Base-by-base conservation (phyloP, 2,329 filamentous ascomycete genomes). In the Aureobasidium pullulans region DNA sequence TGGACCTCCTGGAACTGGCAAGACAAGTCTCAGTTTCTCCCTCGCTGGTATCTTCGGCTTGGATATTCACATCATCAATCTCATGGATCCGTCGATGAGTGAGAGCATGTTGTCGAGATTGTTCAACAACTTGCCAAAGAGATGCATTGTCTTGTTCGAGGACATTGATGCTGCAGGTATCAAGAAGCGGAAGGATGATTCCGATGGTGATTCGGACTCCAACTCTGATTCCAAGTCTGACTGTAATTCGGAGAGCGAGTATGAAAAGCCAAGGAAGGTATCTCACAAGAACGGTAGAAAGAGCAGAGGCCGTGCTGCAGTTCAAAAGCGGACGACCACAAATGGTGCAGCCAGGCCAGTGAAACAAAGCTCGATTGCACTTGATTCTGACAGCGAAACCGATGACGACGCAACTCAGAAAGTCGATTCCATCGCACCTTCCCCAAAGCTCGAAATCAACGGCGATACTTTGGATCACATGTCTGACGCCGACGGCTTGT, bases 41-140 rank as follows among this genome's bases (percentile, higher is more conserved):
- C 65, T 79, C 1, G 77, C 77, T 10, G 76, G 76, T 1, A 71
- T 78, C 37, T 79, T 79, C 58, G 75, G 76, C 2, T 66, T 79
- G 2, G 70, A 75, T 43, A 73, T 79, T 31, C 77, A 77, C 64
- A 74, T 72, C 53, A 74, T 78, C 34, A 74, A 72, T 16, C 67
- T 79, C 36, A 74, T 74, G 53, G 90, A 96, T 66, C 88, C 89
- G 11, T 84, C 86, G 3, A 79, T 96, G 63, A 84, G 83, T 31
- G 88, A 91, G 70, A 77, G 83, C 54, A 84, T 90, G 66, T 75
- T 78, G 62, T 72, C 73, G 19, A 67, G 69, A 37, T 67, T 79
- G 4, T 78, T 79, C 64, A 72, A 72, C 29, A 64, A 67, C 4
- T 69, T 79, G 6, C 76, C 77, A 1, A 66, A 70, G 34, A 69